Base-by-base conservation (phyloP, 2,329 filamentous ascomycete genomes). In the Ilyonectria destructans region DNA sequence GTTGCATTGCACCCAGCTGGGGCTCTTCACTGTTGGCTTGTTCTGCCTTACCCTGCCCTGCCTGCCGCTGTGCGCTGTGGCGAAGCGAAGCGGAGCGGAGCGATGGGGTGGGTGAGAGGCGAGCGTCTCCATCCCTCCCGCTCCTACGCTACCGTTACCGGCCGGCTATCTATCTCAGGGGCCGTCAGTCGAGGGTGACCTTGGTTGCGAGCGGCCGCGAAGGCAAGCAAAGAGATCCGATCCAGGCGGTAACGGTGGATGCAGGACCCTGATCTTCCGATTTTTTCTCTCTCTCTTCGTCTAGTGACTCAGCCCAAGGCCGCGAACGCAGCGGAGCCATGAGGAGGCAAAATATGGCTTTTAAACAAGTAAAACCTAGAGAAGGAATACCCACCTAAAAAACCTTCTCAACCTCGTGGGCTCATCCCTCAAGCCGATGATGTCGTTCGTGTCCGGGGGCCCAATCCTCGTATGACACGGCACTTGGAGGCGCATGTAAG, bases 381-480 rank as follows among this genome's bases (percentile, higher is more conserved):
- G 52, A 48, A 55, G 12, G 45, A 26, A 35, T 58, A 37, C 58
- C 54, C 59, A 31, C 60, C 60, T 63, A 45, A 37, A 66, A 68
- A 69, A 62, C 49, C 58, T 67, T 62, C 65, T 62, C 56, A n/a
- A 21, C 59, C 64, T 54, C 56, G 67, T 74, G 65, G 65, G 57
- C 64, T 61, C 46, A 26, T 35, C 55, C 46, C 49, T 59, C 54
- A 60, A 60, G 45, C 69, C 13, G 37, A 52, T 59, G 61, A 69
- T 65, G 67, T 63, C 68, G 57, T 67, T 69, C 52, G 60, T 49
- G 64, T 37, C 58, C 62, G 62, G 56, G 52, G 59, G 19, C 12
- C 67, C 71, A 75, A 71, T 74, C 57, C 69, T 72, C 58, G 70
- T 67, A 64, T 63, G 71, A 75, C 73, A 74, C 67, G 72, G 70